Evolutionary conservation across 148 eudicot genomes (phyloP).

Genomic region (Chenopodium berlandieri): DNA sequence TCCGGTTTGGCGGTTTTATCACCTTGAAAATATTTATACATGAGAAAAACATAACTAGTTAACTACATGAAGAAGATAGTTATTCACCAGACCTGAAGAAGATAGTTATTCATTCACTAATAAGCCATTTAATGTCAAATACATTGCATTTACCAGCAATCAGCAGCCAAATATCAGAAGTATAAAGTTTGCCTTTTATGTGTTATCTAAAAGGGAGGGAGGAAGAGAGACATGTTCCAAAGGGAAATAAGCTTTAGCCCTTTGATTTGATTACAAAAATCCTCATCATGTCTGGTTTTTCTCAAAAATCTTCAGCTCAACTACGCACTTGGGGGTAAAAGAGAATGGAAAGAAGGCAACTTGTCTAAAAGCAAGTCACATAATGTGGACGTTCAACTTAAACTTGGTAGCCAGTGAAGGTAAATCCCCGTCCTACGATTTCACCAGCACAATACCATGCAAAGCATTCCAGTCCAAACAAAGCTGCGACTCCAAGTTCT

Average conservation of each 20-base stretch:
- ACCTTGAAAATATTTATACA: no score
- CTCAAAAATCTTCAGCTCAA: constrained; percentile 32
- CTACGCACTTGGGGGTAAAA: constrained; percentile 20
- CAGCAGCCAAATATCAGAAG: constrained; percentile 25
- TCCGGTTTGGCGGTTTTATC: no score
- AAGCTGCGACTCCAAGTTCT: constrained; percentile 52
- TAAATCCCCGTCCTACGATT: constrained; percentile 64
- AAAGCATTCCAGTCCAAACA: constrained; percentile 67
- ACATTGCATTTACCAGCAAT: constrained; percentile 27
- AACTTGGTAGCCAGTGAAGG: constrained; percentile 56
- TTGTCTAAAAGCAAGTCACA: constrained; percentile 20
- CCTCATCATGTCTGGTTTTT: constrained; percentile 25
- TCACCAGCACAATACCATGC: constrained; percentile 76
- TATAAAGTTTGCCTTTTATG: constrained; percentile 28
- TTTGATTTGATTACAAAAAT: constrained; percentile 23
- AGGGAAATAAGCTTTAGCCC: constrained; percentile 24
- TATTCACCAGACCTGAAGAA: constrained; percentile 24
- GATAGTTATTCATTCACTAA: constrained; percentile 32
- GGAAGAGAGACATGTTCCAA: constrained; percentile 11
- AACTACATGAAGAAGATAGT: background rate
- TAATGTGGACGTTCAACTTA: constrained; percentile 23
- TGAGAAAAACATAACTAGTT: no score
- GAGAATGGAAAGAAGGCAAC: constrained; percentile 23
- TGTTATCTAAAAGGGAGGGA: constrained; percentile 15
- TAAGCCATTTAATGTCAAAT: constrained; percentile 27